Evolutionary conservation across 164 flowering plant genomes (phyloP), one percentile per base, ranked within the genome.

Genomic region (Akebia trifoliata): DNA sequence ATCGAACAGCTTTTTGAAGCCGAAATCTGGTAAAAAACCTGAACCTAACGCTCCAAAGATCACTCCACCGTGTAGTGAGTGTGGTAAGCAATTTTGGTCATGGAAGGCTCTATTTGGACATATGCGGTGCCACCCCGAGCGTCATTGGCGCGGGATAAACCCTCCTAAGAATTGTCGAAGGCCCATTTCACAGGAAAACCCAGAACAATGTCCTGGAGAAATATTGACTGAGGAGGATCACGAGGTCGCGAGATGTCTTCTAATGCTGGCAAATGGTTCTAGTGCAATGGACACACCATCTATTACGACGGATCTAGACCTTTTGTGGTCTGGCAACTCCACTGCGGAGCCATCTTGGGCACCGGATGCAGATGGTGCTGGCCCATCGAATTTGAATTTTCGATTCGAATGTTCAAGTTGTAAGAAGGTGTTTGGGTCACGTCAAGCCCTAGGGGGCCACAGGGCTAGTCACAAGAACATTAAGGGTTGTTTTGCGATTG

Each of bases 81-180:
- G 98, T 38, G 97, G 98, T 15, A 85, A 79, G 72, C 71, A 61
- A 66, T 92, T 92, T 63, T 83, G 85, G 85, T 92, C 98, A 1
- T 72, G 81, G 83, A 92, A 92, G 67, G 98, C 98, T 0, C 74
- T 89, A 31, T 89, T 82, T 51, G 98, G 98, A 3, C 98, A 92
- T 73, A 92, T 92, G 98, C 71, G 98, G 22, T 92, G 98, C 73
- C 98, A 92, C 71, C 98, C 98, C 2, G 98, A 92, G 61, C 81
- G 98, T 10, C 79, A 78, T 49, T 92, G 98, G 98, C 86, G 98
- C 0, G 98, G 98, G 15, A 89, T 92, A 17, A 85, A 82, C 66
- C 95, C 90, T 0, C 98, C 98, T 4, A n/a, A n/a, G n/a, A n/a
- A n/a, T n/a, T n/a, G n/a, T n/a, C n/a, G n/a, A n/a, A n/a, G 34